Conservation (phyloP, 2,329 filamentous ascomycete species). For the Aureobasidium melanogenum region DNA sequence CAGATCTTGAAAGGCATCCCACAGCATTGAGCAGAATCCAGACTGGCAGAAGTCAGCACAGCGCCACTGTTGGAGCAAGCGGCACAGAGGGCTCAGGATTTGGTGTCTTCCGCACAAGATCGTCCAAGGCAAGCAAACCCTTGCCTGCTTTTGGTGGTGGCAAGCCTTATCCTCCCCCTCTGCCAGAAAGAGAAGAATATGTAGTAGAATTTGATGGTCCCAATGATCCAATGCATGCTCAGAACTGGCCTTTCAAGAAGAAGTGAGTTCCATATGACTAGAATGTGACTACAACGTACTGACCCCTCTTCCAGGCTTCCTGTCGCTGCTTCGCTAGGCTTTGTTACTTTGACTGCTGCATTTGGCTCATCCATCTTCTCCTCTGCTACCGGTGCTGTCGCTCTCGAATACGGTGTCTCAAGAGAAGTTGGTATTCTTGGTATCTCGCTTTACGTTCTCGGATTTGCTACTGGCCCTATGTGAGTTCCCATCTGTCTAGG, state of each 20-base stretch:
- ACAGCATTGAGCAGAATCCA: constrained; percentile 64
- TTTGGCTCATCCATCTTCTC: constrained; percentile 49
- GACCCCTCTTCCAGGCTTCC: constrained; percentile 36
- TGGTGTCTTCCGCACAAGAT: constrained; percentile 25
- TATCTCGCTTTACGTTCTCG: constrained; percentile 28
- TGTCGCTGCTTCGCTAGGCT: constrained; percentile 61
- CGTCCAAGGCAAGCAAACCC: constrained; percentile 46
- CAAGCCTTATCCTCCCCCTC: constrained; percentile 62
- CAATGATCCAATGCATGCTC: constrained; percentile 67
- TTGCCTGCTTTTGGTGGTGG: constrained; percentile 62
- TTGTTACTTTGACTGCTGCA: constrained; percentile 61
- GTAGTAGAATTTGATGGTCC: constrained; percentile 71
- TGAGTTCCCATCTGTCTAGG: not conserved
- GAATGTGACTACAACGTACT: not conserved
- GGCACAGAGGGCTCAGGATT: not conserved
- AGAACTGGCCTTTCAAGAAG: constrained; percentile 75
- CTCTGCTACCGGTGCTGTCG: constrained; percentile 35
- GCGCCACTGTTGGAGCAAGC: constrained; percentile 55
- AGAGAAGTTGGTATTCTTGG: constrained; percentile 29
- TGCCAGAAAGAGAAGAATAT: constrained; percentile 66
- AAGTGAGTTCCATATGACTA: constrained; percentile 46
- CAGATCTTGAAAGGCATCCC: constrained; percentile 54
- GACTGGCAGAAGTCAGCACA: constrained; percentile 62
- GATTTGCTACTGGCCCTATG: constrained; percentile 26
- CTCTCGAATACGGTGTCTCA: constrained; percentile 34